Percentiles rank a stretch among this genome's conserved stretches.
Conservation (phyloP, 352 stramenopile species). For the Phytophthora cryptogea region DNA sequence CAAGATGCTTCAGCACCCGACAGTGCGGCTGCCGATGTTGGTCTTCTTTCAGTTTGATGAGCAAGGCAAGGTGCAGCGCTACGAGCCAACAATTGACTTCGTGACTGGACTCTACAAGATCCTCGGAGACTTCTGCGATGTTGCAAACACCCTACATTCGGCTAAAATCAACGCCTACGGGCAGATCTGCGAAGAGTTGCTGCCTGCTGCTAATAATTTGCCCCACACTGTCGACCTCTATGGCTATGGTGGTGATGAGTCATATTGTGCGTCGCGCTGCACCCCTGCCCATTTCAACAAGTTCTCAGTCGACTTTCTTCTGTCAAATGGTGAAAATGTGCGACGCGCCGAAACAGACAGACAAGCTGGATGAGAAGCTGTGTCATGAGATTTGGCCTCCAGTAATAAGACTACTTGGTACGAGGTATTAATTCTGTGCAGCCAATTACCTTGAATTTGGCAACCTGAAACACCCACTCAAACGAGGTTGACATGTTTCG, state of each 20-base stretch:
- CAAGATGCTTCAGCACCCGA: constrained; percentile 19
- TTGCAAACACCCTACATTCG: constrained; percentile 23
- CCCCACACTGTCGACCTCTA: not conserved
- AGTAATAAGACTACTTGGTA: not conserved
- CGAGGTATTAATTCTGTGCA: too few relatives aligned
- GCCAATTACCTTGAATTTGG: too few relatives aligned
- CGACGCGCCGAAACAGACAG: constrained; percentile 2
- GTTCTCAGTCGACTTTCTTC: constrained; percentile 27
- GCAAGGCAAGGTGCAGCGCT: constrained; percentile 29
- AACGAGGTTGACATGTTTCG: too few relatives aligned
- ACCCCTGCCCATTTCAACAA: constrained; percentile 15
- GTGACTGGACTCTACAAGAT: constrained; percentile 21
- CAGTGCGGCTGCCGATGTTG: constrained; percentile 19
- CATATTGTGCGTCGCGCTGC: not conserved
- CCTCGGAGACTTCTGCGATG: constrained; percentile 24
- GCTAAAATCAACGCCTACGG: constrained; percentile 23
- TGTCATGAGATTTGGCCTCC: not conserved
- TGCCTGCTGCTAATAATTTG: not conserved
- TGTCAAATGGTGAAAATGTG: constrained; percentile 16
- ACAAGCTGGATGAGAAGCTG: not conserved
- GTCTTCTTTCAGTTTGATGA: constrained; percentile 33
- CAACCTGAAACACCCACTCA: too few relatives aligned
- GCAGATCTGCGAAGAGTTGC: constrained; percentile 16
- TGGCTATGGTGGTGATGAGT: not conserved
- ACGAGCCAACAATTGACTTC: constrained; percentile 26